phyloP scores from a whole-genome alignment of 2,329 filamentous ascomycete species.

The Penicillium sp. region DNA sequence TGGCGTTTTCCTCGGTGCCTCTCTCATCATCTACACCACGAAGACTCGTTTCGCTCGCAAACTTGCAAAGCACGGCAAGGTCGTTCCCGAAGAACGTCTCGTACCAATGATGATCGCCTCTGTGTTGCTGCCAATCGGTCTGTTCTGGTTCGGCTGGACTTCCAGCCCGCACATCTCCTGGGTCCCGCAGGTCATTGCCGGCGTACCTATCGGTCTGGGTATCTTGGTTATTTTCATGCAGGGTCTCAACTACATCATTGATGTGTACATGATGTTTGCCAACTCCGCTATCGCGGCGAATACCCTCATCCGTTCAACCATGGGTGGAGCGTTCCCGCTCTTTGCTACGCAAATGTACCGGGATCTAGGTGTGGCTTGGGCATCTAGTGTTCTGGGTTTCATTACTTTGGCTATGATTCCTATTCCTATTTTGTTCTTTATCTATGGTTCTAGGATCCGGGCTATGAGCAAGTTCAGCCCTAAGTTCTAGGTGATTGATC shows the following conservation, averaged over 20 bases:
- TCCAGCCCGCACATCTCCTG: constrained; percentile 44
- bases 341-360: constrained; percentile 40
- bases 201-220: constrained; percentile 46
- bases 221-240: constrained; percentile 48
- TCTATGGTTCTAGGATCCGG: constrained; percentile 48
- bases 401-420: constrained; percentile 45
- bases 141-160: constrained; percentile 55
- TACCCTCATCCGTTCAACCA: constrained; percentile 36
- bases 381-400: constrained; percentile 41
- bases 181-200: constrained; percentile 49
- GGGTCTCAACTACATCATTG: constrained; percentile 46
- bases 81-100: constrained; percentile 47
- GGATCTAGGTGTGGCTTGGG: constrained; percentile 43
- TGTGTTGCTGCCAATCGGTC: constrained; percentile 45
- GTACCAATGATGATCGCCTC: constrained; percentile 49
- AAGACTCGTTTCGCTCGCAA: constrained; percentile 43
- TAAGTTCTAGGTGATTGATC: constrained; percentile 19
- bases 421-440: constrained; percentile 51
- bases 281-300: constrained; percentile 44
- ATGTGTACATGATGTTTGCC: constrained; percentile 42
- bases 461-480: constrained; percentile 26
- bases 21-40: constrained; percentile 41
- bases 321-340: constrained; percentile 39
- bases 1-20: constrained; percentile 37
- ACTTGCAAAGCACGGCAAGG: constrained; percentile 31